Percentiles rank a stretch among this genome's conserved stretches.
Conservation (phyloP, 2,329 filamentous ascomycete genomes). For the Alternaria atra region DNA sequence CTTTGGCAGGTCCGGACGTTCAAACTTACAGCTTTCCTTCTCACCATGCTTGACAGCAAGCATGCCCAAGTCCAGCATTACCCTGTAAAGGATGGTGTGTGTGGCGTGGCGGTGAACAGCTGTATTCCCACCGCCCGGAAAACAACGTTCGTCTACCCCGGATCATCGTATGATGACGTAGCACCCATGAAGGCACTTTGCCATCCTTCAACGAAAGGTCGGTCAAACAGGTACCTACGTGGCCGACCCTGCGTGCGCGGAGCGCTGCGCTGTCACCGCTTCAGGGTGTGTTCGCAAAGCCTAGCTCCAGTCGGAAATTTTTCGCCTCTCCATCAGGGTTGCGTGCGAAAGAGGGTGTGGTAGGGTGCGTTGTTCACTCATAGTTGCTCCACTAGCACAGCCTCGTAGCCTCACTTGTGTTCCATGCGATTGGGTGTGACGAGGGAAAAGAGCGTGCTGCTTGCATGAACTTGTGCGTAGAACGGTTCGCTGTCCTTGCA, state of each 20-base stretch:
- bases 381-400: conserved; percentile 20
- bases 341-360: conserved; percentile 23
- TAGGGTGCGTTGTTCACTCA: conserved; percentile 33
- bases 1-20: neutral
- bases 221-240: conserved; percentile 37
- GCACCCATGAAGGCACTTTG: conserved; percentile 17
- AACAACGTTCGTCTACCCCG: conserved; percentile 29
- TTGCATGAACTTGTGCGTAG: conserved; percentile 35
- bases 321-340: conserved; percentile 11
- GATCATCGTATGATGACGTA: conserved; percentile 41
- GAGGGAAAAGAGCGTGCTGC: conserved; percentile 4
- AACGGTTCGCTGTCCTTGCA: conserved; percentile 31
- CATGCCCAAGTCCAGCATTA: conserved; percentile 25
- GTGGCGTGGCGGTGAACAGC: conserved; percentile 41
- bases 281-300: neutral
- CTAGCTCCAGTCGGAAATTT: conserved; percentile 2
- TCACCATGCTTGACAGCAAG: conserved; percentile 12
- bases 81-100: conserved; percentile 1
- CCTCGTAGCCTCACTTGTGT: conserved; percentile 24
- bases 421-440: conserved; percentile 16
- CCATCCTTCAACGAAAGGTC: conserved; percentile 18
- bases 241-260: conserved; percentile 28
- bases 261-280: conserved; percentile 35
- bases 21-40: conserved; percentile 19
- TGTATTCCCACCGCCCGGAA: conserved; percentile 25